phyloP scores from a whole-genome alignment of 2,329 filamentous ascomycete genomes.

The Pseudogymnoascus sp. region DNA sequence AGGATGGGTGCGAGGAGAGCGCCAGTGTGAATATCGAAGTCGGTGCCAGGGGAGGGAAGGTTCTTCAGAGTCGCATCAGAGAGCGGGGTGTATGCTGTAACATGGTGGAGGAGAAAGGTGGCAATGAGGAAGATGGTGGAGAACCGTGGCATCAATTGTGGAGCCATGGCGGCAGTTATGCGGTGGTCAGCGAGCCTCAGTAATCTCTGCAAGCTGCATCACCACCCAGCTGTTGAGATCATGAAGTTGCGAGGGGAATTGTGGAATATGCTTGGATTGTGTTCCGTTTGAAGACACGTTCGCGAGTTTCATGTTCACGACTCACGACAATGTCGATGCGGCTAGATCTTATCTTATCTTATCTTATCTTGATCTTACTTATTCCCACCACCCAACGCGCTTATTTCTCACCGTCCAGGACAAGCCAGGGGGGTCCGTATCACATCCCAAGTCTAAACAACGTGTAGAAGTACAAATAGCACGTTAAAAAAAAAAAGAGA shows the following conservation, averaged over 20 bases:
- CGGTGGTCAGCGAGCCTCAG: slow-evolving; percentile 1
- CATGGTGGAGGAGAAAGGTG: background rate
- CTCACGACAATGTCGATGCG: background rate
- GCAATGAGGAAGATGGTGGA: background rate
- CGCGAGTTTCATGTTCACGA: background rate
- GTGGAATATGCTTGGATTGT: background rate
- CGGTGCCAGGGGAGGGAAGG: slow-evolving; percentile 62
- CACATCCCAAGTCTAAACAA: background rate
- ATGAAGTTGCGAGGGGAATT: background rate
- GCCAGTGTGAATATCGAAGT: slow-evolving; percentile 72
- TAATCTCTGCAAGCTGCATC: background rate
- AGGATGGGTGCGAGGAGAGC: slow-evolving; percentile 78
- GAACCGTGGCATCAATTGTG: background rate
- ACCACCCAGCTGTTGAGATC: background rate
- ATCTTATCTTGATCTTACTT: background rate
- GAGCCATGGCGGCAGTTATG: background rate
- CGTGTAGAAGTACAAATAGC: background rate
- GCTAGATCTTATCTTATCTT: background rate
- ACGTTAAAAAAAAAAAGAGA: background rate
- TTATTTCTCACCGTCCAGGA: background rate
- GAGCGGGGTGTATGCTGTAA: slow-evolving; percentile 36
- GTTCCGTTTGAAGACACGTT: background rate
- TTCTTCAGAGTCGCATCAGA: slow-evolving; percentile 65
- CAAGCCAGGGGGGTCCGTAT: background rate
- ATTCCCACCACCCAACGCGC: background rate